Evolutionary conservation across 129 eudicot species (phyloP), one percentile per base, ranked within the genome.

Genomic region (Oenanthe sinensis): DNA sequence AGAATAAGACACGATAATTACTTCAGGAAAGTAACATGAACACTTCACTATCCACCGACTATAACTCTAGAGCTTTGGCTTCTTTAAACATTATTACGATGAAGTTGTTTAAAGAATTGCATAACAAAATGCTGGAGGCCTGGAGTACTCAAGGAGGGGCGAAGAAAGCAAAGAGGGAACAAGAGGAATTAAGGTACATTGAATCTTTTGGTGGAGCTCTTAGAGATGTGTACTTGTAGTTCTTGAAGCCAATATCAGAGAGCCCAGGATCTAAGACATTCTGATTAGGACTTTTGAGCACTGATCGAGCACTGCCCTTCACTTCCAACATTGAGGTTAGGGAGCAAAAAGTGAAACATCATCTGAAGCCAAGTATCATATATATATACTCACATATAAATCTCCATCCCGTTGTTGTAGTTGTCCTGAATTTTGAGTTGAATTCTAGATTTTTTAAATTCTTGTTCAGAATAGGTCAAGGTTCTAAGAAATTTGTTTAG

Each of bases 61-160:
- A 91, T 6, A 78, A 36, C 74, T 13, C 72, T 37, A 85, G 71
- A 72, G 37, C 54, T 15, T 75, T 62, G 39, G 86, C 79, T 28
- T 84, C 78, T n/a, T 43, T 87, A 9, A 90, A 77, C 9, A 65
- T 88, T 79, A 65, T 88, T 79, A 77, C 83, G 3, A 65, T 86
- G 55, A 91, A 78, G 77, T 60, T 91, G 13, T 91, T 93, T 24
- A 79, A 93, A 44, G 97, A 93, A 75, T 37, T 93, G 52, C 98
- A 93, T 24, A 97, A 93, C 67, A 93, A 93, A 78, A 89, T 91
- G 93, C 67, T 93, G 81, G 97, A 94, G 68, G 89, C 91, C 67
- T 93, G 81, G 97, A 94, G 68, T 91, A 94, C 83, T 91, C 98
- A 3, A 89, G 89, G 2, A 79, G 98, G 47, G 97, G 85, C 20